Evolutionary conservation across 192 early-diverging fungal genomes (phyloP).

Genomic region (Coemansia sp.): DNA sequence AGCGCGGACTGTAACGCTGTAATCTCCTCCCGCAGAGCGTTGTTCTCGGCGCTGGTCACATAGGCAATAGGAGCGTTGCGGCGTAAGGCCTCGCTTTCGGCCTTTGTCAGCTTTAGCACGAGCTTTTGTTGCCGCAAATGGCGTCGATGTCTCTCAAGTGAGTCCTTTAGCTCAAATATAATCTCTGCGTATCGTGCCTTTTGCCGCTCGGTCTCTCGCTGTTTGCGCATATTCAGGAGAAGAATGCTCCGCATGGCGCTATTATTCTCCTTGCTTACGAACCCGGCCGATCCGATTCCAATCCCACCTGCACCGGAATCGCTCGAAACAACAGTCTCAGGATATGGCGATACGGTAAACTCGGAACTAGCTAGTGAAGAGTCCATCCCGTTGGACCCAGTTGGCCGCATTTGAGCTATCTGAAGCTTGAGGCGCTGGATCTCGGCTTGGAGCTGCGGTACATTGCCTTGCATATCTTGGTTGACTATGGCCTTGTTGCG

Average conservation of each 20-base stretch:
- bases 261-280: conserved; percentile 33
- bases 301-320: background rate
- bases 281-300: background rate
- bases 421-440: conserved; percentile 61
- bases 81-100: conserved; percentile 34
- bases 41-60: conserved; percentile 41
- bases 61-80: conserved; percentile 24
- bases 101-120: conserved; percentile 40
- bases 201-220: conserved; percentile 56
- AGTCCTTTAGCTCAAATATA: conserved; percentile 51
- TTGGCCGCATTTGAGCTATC: conserved; percentile 28
- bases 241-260: conserved; percentile 48
- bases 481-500: conserved; percentile 73
- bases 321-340: background rate
- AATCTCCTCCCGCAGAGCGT: conserved; percentile 46
- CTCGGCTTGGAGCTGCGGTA: conserved; percentile 64
- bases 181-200: conserved; percentile 54
- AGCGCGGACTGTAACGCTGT: conserved; percentile 35
- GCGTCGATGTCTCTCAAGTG: conserved; percentile 38
- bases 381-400: background rate
- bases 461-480: conserved; percentile 66
- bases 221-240: conserved; percentile 56
- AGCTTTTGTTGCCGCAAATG: conserved; percentile 50
- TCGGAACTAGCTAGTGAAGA: background rate
- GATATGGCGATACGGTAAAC: background rate